phyloP scores from a whole-genome alignment of 257 asterid genomes.

The Gentiana dahurica region DNA sequence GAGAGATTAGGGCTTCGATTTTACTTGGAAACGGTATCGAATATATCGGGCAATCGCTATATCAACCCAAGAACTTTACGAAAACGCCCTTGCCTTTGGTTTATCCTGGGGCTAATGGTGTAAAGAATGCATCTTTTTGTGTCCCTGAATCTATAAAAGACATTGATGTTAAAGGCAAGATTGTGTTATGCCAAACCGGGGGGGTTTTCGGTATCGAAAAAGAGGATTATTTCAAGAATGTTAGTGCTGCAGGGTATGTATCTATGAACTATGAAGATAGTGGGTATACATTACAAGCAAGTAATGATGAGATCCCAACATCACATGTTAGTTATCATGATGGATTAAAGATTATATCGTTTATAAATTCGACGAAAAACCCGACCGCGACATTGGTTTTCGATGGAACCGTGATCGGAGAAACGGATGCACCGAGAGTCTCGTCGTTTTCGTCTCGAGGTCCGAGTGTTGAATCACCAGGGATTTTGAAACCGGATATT shows the following conservation, averaged over 20 bases:
- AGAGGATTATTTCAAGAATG: constrained; percentile 16
- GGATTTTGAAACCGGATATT: constrained; percentile 17
- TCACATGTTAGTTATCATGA: constrained; percentile 11
- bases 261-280: constrained; percentile 7
- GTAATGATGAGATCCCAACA: constrained; percentile 15
- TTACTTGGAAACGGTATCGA: not conserved
- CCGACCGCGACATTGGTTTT: constrained; percentile 18
- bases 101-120: constrained; percentile 12
- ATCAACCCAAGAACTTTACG: constrained; percentile 15
- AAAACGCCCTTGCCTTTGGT: constrained; percentile 11
- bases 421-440: constrained; percentile 15
- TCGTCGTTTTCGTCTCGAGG: constrained; percentile 23
- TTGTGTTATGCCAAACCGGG: constrained; percentile 17
- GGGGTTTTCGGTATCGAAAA: constrained; percentile 5
- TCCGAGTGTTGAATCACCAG: constrained; percentile 10
- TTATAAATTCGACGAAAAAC: constrained; percentile 12
- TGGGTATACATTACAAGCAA: constrained; percentile 17
- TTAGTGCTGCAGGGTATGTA: constrained; percentile 21
- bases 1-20: not conserved
- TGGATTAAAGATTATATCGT: constrained; percentile 14
- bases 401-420: constrained; percentile 19
- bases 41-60: constrained; percentile 13
- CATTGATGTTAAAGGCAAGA: constrained; percentile 14
- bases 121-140: constrained; percentile 1
- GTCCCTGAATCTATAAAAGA: constrained; percentile 2